Percentiles rank a stretch among this genome's conserved stretches.
Evolutionary conservation across 2,329 filamentous ascomycete genomes (phyloP).

Genomic region (Venturia pyrina): DNA sequence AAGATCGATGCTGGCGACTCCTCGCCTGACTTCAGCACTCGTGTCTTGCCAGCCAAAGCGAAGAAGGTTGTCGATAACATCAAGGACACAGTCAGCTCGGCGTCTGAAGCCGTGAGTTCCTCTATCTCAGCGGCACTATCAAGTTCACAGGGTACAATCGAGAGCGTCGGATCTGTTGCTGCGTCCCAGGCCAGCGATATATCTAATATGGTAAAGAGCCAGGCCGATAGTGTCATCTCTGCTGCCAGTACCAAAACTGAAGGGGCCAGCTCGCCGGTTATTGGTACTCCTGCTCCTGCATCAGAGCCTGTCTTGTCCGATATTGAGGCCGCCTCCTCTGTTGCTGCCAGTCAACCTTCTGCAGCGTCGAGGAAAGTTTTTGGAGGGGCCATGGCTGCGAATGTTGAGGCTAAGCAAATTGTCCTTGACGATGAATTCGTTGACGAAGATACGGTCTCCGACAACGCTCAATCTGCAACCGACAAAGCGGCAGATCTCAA

Average conservation of each 20-base stretch:
- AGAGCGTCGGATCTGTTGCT: slow-evolving; percentile 22
- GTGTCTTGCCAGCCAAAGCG: slow-evolving; percentile 48
- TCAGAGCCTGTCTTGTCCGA: slow-evolving; percentile 18
- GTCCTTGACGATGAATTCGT: slow-evolving; percentile 23
- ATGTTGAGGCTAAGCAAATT: slow-evolving; percentile 36
- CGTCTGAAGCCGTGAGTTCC: slow-evolving; percentile 17
- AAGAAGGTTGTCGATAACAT: slow-evolving; percentile 27
- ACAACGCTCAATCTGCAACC: slow-evolving; percentile 8
- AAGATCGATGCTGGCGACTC: slow-evolving; percentile 69
- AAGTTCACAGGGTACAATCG: slow-evolving; percentile 12
- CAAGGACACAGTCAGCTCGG: slow-evolving; percentile 23
- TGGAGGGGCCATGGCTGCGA: slow-evolving; percentile 42
- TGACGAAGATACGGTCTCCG: slow-evolving; percentile 8
- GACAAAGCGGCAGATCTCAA: slow-evolving; percentile 9
- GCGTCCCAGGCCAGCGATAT: neutral
- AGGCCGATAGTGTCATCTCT: slow-evolving; percentile 19
- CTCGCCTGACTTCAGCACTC: slow-evolving; percentile 68
- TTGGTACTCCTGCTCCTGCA: slow-evolving; percentile 14
- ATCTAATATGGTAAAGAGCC: neutral
- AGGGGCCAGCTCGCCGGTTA: slow-evolving; percentile 2
- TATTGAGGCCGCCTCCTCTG: neutral
- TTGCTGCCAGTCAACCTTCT: slow-evolving; percentile 8
- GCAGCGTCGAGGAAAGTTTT: slow-evolving; percentile 42
- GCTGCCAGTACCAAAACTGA: slow-evolving; percentile 11
- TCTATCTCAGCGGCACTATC: neutral